A percentile compares a stretch with the other conserved stretches of the same genome.
Evolutionary conservation across 495 filamentous ascomycete species (phyloP).

Genomic region (Penicillium silybi): DNA sequence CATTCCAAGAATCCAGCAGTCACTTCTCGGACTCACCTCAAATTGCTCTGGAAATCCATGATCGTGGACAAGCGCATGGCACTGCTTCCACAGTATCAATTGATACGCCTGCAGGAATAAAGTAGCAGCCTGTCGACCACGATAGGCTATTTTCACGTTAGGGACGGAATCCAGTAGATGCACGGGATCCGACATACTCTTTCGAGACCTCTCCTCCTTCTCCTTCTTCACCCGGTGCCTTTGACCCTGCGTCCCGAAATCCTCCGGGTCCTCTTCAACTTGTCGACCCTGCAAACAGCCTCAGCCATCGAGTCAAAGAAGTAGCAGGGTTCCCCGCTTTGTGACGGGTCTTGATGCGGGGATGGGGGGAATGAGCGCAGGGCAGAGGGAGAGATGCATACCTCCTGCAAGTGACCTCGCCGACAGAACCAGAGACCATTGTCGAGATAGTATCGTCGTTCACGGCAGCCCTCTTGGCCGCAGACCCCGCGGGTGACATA

Average conservation of each 20-base stretch:
- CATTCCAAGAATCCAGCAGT: not conserved
- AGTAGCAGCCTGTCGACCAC: constrained; percentile 61
- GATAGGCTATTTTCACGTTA: constrained; percentile 34
- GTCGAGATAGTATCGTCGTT: constrained; percentile 57
- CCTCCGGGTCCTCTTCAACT: constrained; percentile 72
- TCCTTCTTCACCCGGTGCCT: constrained; percentile 52
- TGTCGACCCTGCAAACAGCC: constrained; percentile 34
- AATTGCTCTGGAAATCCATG: constrained; percentile 61
- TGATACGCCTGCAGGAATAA: constrained; percentile 84
- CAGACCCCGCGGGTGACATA: constrained; percentile 56
- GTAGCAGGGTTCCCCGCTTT: not conserved
- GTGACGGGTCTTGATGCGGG: not conserved
- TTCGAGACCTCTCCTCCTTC: constrained; percentile 46
- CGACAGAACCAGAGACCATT: constrained; percentile 63
- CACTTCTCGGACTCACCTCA: constrained; percentile 45
- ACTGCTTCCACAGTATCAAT: constrained; percentile 77
- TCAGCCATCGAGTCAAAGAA: not conserved
- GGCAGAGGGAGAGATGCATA: constrained; percentile 21
- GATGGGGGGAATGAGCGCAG: not conserved
- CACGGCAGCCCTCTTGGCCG: constrained; percentile 61
- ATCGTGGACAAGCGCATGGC: constrained; percentile 55
- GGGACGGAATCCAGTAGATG: not conserved
- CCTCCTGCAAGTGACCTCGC: constrained; percentile 61
- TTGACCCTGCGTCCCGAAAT: constrained; percentile 63
- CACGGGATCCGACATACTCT: constrained; percentile 32